Evolutionary conservation across 345 rosid genomes (phyloP).

Genomic region (Ailanthus altissimus): DNA sequence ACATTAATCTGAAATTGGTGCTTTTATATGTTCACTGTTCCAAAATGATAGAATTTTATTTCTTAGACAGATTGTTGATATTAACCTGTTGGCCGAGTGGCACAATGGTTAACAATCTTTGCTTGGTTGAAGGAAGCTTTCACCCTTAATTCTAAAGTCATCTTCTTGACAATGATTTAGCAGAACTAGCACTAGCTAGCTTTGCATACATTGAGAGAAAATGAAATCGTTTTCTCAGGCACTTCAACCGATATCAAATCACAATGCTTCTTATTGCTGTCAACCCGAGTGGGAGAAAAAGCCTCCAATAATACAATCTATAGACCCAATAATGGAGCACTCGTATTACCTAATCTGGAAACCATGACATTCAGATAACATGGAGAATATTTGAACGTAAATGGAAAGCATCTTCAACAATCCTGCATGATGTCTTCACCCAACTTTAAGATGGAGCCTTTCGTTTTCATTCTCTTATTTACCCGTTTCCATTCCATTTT

Average conservation of each 20-base stretch:
- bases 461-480: not conserved
- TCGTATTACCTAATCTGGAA: conserved; percentile 15
- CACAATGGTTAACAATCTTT: not conserved
- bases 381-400: not conserved
- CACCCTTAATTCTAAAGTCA: not conserved
- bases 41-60: not conserved
- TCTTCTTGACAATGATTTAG: not conserved
- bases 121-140: not conserved
- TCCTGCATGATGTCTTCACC: not conserved
- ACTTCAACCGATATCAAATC: not conserved
- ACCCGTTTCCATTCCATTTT: not conserved
- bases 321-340: conserved; percentile 7
- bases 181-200: not conserved
- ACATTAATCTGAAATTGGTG: not conserved
- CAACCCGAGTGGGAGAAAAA: conserved; percentile 12
- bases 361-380: not conserved
- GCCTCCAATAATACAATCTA: not conserved
- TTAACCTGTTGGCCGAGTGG: not conserved
- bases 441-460: conserved; percentile 17
- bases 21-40: not conserved
- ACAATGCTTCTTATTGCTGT: not conserved
- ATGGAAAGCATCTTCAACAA: conserved; percentile 1
- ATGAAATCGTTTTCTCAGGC: not conserved
- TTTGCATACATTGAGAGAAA: not conserved
- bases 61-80: not conserved